phyloP scores from a whole-genome alignment of 768 basidiomycete genomes.

The Boletus barrowsii region DNA sequence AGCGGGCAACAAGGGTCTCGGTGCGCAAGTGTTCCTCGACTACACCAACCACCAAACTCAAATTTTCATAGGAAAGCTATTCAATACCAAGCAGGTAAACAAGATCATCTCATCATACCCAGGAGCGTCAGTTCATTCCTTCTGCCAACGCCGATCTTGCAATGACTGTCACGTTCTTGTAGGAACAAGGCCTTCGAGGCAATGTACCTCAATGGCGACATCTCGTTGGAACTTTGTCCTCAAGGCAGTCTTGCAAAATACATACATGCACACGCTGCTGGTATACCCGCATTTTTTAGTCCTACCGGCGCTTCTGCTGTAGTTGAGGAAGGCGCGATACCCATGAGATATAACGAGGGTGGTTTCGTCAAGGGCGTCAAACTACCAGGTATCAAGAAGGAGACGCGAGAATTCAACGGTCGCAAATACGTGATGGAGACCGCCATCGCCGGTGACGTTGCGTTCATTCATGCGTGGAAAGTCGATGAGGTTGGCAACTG shows the following conservation, averaged over 20 bases:
- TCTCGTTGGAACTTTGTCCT: constrained; percentile 85
- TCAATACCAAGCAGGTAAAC: constrained; percentile 70
- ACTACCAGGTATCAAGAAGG: constrained; percentile 72
- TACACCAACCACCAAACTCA: neutral
- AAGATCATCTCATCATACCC: constrained; percentile 91
- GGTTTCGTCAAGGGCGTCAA: constrained; percentile 70
- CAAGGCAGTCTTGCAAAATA: constrained; percentile 91
- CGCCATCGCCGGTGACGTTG: constrained; percentile 76
- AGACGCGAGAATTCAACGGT: constrained; percentile 74
- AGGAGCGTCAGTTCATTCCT: constrained; percentile 55
- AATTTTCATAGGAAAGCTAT: constrained; percentile 55
- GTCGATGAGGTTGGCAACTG: constrained; percentile 90
- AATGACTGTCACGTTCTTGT: neutral
- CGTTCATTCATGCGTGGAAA: constrained; percentile 89
- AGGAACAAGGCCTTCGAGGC: constrained; percentile 87
- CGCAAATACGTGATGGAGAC: constrained; percentile 79
- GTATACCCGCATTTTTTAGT: constrained; percentile 92
- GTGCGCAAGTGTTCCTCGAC: constrained; percentile 32
- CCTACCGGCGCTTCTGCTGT: constrained; percentile 87
- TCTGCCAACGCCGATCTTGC: neutral
- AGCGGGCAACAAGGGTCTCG: constrained; percentile 64
- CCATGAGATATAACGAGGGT: constrained; percentile 73
- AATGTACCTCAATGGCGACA: constrained; percentile 74
- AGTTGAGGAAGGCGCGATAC: constrained; percentile 75
- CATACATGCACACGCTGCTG: constrained; percentile 83